Evolutionary conservation across 139 green algal genomes (phyloP).

Genomic region (Coccomyxa sp.): DNA sequence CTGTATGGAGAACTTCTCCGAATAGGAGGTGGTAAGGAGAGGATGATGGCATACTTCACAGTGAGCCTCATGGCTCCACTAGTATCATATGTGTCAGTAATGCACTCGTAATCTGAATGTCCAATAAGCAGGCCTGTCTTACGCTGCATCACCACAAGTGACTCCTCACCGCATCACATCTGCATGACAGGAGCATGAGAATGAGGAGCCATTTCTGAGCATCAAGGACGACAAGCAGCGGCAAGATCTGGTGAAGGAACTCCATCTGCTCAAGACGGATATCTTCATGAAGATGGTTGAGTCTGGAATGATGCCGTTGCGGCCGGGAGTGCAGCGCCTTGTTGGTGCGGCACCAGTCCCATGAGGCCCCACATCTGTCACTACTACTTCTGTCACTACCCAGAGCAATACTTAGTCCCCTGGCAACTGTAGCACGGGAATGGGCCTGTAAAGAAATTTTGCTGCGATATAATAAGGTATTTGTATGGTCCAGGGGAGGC

Average conservation of each 20-base stretch:
- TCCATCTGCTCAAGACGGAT: constrained; percentile 93
- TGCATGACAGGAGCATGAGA: constrained; percentile 35
- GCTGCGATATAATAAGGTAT: no score
- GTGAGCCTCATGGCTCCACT: constrained; percentile 17
- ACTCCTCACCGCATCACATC: no score
- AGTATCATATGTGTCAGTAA: not conserved
- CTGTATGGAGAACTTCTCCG: constrained; percentile 92
- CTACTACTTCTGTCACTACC: not conserved
- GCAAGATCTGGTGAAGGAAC: constrained; percentile 71
- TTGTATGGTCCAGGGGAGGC: constrained; percentile 62
- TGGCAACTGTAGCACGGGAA: no score
- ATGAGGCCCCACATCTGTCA: not conserved
- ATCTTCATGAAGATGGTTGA: constrained; percentile 96
- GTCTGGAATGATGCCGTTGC: constrained; percentile 76
- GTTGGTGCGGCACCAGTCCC: constrained; percentile 43
- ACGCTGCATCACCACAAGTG: not conserved
- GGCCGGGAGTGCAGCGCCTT: constrained; percentile 85
- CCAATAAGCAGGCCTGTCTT: not conserved
- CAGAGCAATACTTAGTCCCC: no score
- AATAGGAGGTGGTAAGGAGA: constrained; percentile 96
- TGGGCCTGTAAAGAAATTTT: no score
- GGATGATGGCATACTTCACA: constrained; percentile 95
- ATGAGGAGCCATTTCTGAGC: constrained; percentile 67
- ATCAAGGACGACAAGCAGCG: constrained; percentile 35
- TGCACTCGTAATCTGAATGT: not conserved